A percentile compares a stretch with the other conserved stretches of the same genome.
These are phyloP conservation scores for Bromus sterilis DNA, from an alignment of 176 grass and related monocot genomes.

Conservation along the genomic window DNA sequence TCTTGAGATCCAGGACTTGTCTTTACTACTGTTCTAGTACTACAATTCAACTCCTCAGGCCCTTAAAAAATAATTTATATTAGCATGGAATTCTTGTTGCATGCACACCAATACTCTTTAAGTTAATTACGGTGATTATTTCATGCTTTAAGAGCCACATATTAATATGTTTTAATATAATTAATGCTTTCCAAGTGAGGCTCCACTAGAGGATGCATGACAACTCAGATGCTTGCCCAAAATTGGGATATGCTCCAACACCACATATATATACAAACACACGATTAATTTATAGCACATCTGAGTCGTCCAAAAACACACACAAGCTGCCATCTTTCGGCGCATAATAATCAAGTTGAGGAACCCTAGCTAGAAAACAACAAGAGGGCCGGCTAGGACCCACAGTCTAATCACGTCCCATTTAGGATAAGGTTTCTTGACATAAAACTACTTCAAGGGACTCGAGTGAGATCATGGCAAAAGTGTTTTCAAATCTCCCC, in stretches of 20 bases:
- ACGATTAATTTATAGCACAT: slow-evolving; percentile 29
- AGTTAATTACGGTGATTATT: background rate
- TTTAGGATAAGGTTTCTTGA: slow-evolving; percentile 56
- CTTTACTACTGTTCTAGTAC: background rate
- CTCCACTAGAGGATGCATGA: slow-evolving; percentile 38
- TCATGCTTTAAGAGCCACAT: background rate
- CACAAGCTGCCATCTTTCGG: slow-evolving; percentile 50
- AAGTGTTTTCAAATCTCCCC: slow-evolving; percentile 69
- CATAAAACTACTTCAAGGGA: slow-evolving; percentile 47
- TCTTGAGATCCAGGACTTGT: background rate
- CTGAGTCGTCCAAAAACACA: slow-evolving; percentile 27
- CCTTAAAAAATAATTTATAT: background rate
- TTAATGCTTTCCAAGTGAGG: background rate
- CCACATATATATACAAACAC: slow-evolving; percentile 3
- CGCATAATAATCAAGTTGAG: slow-evolving; percentile 38
- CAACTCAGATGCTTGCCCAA: slow-evolving; percentile 39
- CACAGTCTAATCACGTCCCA: slow-evolving; percentile 51
- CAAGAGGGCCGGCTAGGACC: background rate
- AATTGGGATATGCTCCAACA: slow-evolving; percentile 28
- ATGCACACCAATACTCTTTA: background rate
- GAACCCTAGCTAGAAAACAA: slow-evolving; percentile 31
- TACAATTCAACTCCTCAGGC: background rate
- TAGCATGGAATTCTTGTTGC: background rate
- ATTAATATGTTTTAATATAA: background rate
- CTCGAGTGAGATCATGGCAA: slow-evolving; percentile 50